Evolutionary conservation across 1,284 basidiomycete species (phyloP).

Genomic region (Bjerkandera adusta): DNA sequence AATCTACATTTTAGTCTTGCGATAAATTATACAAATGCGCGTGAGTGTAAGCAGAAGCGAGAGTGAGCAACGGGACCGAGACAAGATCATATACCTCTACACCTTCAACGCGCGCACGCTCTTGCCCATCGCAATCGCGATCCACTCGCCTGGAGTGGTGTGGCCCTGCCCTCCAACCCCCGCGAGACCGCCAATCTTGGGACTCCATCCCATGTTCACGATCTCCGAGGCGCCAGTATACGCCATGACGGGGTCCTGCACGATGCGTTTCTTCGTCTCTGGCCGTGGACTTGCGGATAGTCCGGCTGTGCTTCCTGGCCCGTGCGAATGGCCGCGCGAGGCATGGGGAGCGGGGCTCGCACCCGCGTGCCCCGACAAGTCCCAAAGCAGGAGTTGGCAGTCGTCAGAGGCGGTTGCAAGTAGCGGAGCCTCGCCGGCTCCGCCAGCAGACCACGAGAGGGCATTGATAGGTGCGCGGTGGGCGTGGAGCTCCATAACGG

Average conservation of each 20-base stretch:
- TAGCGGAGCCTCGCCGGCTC: conserved; percentile 71
- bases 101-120: conserved; percentile 82
- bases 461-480: conserved; percentile 80
- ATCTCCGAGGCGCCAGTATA: conserved; percentile 82
- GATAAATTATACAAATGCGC: too few species aligned
- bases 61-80: too few species aligned
- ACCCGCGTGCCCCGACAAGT: conserved; percentile 65
- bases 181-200: conserved; percentile 69
- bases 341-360: conserved; percentile 57
- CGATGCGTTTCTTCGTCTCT: conserved; percentile 70
- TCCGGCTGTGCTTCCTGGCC: conserved; percentile 41
- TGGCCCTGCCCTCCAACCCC: conserved; percentile 74
- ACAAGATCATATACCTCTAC: too few species aligned
- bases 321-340: conserved; percentile 1
- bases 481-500: conserved; percentile 85
- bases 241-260: conserved; percentile 78
- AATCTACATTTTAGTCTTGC: too few species aligned
- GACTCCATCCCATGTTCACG: conserved; percentile 87
- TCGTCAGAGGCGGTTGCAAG: conserved; percentile 89
- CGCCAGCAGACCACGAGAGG: conserved; percentile 67
- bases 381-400: conserved; percentile 88
- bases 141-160: conserved; percentile 82
- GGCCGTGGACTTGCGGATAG: conserved; percentile 65
- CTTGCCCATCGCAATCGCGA: conserved; percentile 86
- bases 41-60: too few species aligned